Evolutionary conservation across 305 asterid genomes (phyloP).

Genomic region (Caryopteris hybrid): DNA sequence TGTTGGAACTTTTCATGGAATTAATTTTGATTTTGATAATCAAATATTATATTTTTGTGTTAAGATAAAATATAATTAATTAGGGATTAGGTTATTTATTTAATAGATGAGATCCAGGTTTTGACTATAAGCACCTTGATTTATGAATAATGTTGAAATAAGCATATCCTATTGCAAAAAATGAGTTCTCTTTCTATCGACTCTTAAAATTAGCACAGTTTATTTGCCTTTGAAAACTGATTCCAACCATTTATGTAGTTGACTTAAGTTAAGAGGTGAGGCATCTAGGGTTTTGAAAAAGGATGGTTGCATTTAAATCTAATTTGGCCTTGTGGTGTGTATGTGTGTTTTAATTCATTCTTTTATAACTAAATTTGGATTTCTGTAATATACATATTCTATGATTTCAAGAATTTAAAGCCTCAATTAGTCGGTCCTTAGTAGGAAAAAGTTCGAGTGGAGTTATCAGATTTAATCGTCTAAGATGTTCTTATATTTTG

Average conservation of each 20-base stretch:
- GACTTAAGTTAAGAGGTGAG: not conserved
- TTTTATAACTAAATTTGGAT: too few relatives aligned
- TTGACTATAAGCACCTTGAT: slow-evolving; percentile 7
- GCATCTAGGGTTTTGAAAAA: not conserved
- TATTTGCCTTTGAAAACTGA: not conserved
- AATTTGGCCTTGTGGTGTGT: not conserved
- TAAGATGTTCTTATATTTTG: too few relatives aligned
- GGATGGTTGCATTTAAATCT: not conserved
- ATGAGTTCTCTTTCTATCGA: not conserved
- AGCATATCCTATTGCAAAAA: not conserved
- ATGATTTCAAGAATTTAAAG: too few relatives aligned
- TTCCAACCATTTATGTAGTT: not conserved
- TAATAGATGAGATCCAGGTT: not conserved
- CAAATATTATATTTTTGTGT: too few relatives aligned
- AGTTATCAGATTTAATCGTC: too few relatives aligned
- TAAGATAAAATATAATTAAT: not conserved
- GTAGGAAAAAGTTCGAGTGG: too few relatives aligned
- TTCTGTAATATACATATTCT: too few relatives aligned
- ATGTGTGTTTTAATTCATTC: too few relatives aligned
- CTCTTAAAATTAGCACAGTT: not conserved
- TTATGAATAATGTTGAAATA: slow-evolving; percentile 10
- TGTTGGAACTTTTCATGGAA: slow-evolving; percentile 9
- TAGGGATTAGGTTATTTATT: not conserved
- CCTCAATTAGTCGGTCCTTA: too few relatives aligned
- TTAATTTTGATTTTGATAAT: not conserved